Conservation (phyloP, 176 grass and related monocot genomes). For the Stipa capillata region DNA sequence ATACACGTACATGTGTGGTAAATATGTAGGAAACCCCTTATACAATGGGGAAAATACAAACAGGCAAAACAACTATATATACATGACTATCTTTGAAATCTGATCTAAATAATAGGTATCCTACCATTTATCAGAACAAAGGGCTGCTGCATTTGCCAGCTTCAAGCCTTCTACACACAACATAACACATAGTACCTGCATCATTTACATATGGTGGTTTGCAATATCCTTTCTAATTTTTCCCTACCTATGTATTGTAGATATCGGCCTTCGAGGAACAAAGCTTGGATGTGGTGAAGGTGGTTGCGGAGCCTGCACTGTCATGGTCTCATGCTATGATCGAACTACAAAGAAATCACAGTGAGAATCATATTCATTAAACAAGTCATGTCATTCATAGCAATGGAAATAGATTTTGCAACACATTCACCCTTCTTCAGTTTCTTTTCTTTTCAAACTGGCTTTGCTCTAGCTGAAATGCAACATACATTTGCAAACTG, state of each 20-base stretch:
- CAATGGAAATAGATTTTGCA: neutral
- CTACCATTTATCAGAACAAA: neutral
- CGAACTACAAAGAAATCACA: slow-evolving; percentile 50
- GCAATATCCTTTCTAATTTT: slow-evolving; percentile 8
- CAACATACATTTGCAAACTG: neutral
- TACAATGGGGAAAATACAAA: too few relatives aligned
- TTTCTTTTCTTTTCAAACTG: neutral
- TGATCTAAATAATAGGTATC: neutral
- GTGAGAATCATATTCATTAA: slow-evolving; percentile 50
- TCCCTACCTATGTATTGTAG: slow-evolving; percentile 25
- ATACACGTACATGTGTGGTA: too few relatives aligned
- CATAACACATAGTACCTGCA: neutral
- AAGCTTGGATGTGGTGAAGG: slow-evolving; percentile 98
- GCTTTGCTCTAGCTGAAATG: neutral
- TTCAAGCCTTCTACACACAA: neutral
- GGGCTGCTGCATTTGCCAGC: neutral
- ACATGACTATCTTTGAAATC: neutral
- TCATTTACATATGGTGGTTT: slow-evolving; percentile 3
- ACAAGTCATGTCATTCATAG: neutral
- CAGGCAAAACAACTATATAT: too few relatives aligned
- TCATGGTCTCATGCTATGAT: slow-evolving; percentile 80
- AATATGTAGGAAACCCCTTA: too few relatives aligned
- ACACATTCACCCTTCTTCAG: neutral
- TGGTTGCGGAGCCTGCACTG: slow-evolving; percentile 97
- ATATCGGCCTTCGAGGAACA: slow-evolving; percentile 78